phyloP scores from a whole-genome alignment of 148 eudicot genomes.

The Rhododendron vialii region DNA sequence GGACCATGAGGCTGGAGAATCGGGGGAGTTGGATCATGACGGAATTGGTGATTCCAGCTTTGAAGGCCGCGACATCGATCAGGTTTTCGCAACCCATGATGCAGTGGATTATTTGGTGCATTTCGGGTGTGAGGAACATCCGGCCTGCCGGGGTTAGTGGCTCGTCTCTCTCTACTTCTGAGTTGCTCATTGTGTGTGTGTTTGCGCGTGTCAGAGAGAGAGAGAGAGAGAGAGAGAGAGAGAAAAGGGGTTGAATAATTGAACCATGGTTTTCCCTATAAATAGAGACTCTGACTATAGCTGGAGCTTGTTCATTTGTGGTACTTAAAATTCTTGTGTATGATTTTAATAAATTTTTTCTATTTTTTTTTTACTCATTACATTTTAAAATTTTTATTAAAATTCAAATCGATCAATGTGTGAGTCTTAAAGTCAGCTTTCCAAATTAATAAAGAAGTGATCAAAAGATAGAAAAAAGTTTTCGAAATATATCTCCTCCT shows the following conservation, averaged over 20 bases:
- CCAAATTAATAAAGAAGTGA: too few relatives aligned
- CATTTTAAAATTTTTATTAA: too few relatives aligned
- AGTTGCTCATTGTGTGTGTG: background rate
- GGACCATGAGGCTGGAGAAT: constrained; percentile 59
- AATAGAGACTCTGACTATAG: too few relatives aligned
- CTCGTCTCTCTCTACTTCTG: constrained; percentile 21
- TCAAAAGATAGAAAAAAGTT: too few relatives aligned
- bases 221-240: background rate
- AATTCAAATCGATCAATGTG: too few relatives aligned
- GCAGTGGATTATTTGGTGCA: constrained; percentile 46
- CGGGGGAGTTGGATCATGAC: constrained; percentile 56
- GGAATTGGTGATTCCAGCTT: constrained; percentile 31
- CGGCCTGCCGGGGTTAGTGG: constrained; percentile 48
- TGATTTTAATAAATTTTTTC: too few relatives aligned
- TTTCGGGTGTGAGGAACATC: constrained; percentile 40
- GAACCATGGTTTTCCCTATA: too few relatives aligned
- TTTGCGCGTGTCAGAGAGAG: background rate
- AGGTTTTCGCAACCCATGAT: constrained; percentile 35
- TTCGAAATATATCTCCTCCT: too few relatives aligned
- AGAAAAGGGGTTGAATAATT: background rate
- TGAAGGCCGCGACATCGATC: constrained; percentile 34
- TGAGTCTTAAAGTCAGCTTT: too few relatives aligned
- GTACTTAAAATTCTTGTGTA: too few relatives aligned
- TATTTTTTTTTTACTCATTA: too few relatives aligned
- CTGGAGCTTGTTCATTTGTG: too few relatives aligned